Conservation (phyloP, 768 basidiomycete species). For the Panaeolus papilionaceus region DNA sequence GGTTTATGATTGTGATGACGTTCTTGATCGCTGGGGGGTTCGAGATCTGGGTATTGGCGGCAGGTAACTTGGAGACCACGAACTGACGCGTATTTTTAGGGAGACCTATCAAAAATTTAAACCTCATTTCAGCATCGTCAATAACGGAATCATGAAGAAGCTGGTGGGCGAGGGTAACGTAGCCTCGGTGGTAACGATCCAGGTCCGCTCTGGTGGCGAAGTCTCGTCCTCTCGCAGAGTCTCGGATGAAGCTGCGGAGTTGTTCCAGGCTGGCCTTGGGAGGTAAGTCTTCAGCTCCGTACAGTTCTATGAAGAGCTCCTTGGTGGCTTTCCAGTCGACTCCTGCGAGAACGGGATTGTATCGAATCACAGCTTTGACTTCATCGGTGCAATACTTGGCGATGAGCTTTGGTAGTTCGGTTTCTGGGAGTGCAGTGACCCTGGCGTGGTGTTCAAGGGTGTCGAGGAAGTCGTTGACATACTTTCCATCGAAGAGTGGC, state of each 20-base stretch:
- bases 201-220: conserved; percentile 12
- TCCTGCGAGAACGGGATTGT: background rate
- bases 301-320: background rate
- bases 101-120: conserved; percentile 1
- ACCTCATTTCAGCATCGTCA: too few species aligned
- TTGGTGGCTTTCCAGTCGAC: conserved; percentile 16
- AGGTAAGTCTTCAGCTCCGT: conserved; percentile 13
- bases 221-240: background rate
- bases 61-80: background rate
- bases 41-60: background rate
- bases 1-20: conserved; percentile 15
- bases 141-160: too few species aligned
- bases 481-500: too few species aligned
- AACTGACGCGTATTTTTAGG: conserved; percentile 12
- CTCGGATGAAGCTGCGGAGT: conserved; percentile 5
- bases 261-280: background rate
- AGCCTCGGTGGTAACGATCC: conserved; percentile 17
- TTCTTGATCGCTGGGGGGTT: conserved; percentile 9
- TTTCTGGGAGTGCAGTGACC: too few species aligned
- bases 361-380: too few species aligned
- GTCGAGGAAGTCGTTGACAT: too few species aligned
- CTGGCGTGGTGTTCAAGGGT: too few species aligned
- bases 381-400: too few species aligned
- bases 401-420: too few species aligned
- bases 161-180: too few species aligned